A percentile compares a stretch with the other conserved stretches of the same genome.
These are phyloP conservation scores for Solanum lycopersicoides DNA, from an alignment of 257 asterid species.

Conservation along the genomic window DNA sequence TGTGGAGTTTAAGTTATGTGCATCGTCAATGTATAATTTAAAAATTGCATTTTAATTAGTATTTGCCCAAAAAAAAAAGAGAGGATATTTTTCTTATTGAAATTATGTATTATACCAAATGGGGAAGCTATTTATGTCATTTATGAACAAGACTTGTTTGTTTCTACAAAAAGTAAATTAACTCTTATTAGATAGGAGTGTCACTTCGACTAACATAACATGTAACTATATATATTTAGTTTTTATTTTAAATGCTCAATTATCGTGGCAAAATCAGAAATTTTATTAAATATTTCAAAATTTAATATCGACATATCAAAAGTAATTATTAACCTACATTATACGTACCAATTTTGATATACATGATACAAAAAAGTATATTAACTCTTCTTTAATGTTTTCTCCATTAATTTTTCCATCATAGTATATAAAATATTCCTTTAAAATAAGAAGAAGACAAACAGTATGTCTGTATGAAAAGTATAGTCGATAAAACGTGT, in stretches of 20 bases:
- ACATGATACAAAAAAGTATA: background rate
- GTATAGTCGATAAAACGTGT: background rate
- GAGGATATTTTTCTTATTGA: background rate
- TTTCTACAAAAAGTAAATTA: background rate
- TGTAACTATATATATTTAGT: background rate
- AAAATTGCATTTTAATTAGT: too few relatives aligned
- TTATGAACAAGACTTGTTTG: background rate
- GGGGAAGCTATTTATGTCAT: background rate
- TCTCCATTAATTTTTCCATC: background rate
- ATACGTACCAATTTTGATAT: background rate
- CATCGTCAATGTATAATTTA: background rate
- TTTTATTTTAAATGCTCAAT: background rate
- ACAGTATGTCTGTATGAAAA: background rate
- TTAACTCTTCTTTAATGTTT: background rate
- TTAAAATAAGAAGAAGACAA: background rate
- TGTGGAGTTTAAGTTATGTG: background rate
- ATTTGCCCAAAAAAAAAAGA: background rate
- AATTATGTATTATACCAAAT: background rate
- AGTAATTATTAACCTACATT: background rate
- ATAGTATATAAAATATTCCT: background rate
- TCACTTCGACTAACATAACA: background rate
- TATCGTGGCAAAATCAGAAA: accelerated
- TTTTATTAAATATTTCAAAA: background rate
- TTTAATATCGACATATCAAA: too few relatives aligned
- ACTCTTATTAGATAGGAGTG: background rate